phyloP scores from a whole-genome alignment of 2,329 filamentous ascomycete species.

The Blumeriella jaapii region DNA sequence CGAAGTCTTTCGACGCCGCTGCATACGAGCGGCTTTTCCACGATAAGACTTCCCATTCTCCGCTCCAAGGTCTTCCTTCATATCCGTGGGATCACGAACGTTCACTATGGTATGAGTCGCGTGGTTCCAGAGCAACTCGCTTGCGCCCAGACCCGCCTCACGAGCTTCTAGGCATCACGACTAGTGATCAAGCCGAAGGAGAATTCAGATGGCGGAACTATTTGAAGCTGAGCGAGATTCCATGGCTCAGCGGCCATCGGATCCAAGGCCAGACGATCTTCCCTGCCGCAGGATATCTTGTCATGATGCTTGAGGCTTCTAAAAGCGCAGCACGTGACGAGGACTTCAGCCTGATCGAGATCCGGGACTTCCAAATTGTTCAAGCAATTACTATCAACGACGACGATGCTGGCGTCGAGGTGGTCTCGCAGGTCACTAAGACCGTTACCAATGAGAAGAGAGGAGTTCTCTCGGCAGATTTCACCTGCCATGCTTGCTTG shows the following conservation, averaged over 20 bases:
- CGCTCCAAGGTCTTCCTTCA: conserved; percentile 6
- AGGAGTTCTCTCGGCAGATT: not conserved
- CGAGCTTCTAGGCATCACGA: conserved; percentile 9
- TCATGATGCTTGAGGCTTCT: conserved; percentile 36
- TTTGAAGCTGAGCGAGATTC: conserved; percentile 22
- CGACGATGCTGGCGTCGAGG: conserved; percentile 5
- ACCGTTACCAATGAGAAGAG: not conserved
- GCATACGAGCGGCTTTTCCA: conserved; percentile 1
- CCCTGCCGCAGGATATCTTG: conserved; percentile 36
- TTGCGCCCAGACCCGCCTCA: conserved; percentile 4
- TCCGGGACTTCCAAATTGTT: conserved; percentile 12
- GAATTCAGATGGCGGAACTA: conserved; percentile 11
- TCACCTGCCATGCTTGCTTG: conserved; percentile 6
- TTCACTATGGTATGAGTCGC: conserved; percentile 11
- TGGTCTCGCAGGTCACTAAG: conserved; percentile 1
- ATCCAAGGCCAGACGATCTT: conserved; percentile 29
- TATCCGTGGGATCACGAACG: conserved; percentile 14
- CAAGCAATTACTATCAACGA: conserved; percentile 9
- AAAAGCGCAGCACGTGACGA: not conserved
- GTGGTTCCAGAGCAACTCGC: conserved; percentile 1
- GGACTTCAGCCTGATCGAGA: conserved; percentile 27
- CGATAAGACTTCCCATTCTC: not conserved
- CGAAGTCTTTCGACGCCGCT: conserved; percentile 9
- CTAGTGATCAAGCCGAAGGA: not conserved
- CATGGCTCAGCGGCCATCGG: conserved; percentile 36